Percentiles rank a stretch among this genome's conserved stretches.
These are phyloP conservation scores for Russula lepida DNA, from an alignment of 768 basidiomycete genomes.

Conservation along the genomic window DNA sequence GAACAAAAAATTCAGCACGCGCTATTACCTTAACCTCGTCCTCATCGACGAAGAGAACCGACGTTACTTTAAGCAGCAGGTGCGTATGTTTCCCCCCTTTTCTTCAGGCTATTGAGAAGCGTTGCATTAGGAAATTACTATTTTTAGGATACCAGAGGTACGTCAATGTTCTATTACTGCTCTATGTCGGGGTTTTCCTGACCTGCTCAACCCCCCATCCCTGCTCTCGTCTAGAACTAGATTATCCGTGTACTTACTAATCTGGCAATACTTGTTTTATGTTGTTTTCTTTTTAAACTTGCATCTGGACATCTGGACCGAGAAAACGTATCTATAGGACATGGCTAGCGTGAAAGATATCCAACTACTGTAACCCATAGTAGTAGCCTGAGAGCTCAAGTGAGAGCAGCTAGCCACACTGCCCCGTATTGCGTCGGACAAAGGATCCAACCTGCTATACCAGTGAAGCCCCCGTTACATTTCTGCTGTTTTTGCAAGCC, in stretches of 20 bases:
- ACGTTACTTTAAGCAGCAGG: slow-evolving; percentile 96
- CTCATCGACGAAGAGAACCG: slow-evolving; percentile 98
- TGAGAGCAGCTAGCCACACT: not conserved
- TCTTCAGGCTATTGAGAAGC: not conserved
- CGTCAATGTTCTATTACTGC: slow-evolving; percentile 15
- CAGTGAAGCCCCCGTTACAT: no score
- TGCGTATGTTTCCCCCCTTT: slow-evolving; percentile 24
- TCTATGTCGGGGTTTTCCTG: not conserved
- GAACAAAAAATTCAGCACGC: slow-evolving; percentile 97
- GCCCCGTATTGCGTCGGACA: no score
- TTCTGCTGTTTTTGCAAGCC: no score
- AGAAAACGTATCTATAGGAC: not conserved
- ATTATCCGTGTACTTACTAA: slow-evolving; percentile 1
- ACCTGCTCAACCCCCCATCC: no score
- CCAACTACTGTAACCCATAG: not conserved
- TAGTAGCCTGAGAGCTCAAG: not conserved
- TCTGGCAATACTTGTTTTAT: slow-evolving; percentile 8
- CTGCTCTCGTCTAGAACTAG: slow-evolving; percentile 8
- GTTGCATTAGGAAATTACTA: slow-evolving; percentile 62
- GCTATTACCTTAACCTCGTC: slow-evolving; percentile 96
- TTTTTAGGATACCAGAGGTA: slow-evolving; percentile 86
- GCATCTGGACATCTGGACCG: not conserved
- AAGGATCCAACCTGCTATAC: no score
- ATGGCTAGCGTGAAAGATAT: not conserved
- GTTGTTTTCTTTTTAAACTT: not conserved